Base-by-base conservation (phyloP, 257 asterid species). In the Misopates orontium region DNA sequence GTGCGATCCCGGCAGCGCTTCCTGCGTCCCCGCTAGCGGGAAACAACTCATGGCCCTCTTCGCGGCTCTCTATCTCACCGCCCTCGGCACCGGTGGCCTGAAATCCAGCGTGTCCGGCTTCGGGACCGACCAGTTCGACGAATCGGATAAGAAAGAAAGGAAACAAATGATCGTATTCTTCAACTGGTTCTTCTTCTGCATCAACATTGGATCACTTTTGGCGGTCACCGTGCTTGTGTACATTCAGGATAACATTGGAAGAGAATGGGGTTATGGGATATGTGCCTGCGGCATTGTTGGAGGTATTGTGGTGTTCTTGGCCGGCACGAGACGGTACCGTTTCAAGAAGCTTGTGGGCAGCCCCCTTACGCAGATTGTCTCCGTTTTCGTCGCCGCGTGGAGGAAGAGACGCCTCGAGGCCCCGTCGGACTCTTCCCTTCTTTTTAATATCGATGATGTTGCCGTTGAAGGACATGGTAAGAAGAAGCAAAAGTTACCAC, bases 91-190 rank as follows among this genome's bases (percentile, higher is more conserved):
- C 4, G 98, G 96, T 0, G 98, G 98, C 8, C 72, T 88, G 1
- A 91, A 91, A 42, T 91, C 98, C 8, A 91, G 98, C 45, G 96
- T 91, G 13, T 91, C 98, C 1, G 98, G 98, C 0, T 88, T 91
- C 22, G 95, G 96, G 0, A 86, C 98, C 0, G 96, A 91, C 51
- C 98, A 91, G 40, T 91, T 91, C 63, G 98, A 91, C 39, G 96
- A 91, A 0, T 61, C 84, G 0, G 85, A 88, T 71, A 57, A 67
- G 70, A 70, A 70, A 28, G 98, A 88, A 69, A 81, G 65, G 66
- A 71, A 59, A 32, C 87, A 80, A 4, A 91, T 91, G 98, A 70
- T 60, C 17, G 84, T 83, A 39, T 91, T 91, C 90, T 91, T 91
- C 73, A 86, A 81, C 59, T 91, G 97, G 97, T 91, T 91, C 79